Evolutionary conservation across 768 basidiomycete genomes (phyloP).

Genomic region (Naganishia randhawae): DNA sequence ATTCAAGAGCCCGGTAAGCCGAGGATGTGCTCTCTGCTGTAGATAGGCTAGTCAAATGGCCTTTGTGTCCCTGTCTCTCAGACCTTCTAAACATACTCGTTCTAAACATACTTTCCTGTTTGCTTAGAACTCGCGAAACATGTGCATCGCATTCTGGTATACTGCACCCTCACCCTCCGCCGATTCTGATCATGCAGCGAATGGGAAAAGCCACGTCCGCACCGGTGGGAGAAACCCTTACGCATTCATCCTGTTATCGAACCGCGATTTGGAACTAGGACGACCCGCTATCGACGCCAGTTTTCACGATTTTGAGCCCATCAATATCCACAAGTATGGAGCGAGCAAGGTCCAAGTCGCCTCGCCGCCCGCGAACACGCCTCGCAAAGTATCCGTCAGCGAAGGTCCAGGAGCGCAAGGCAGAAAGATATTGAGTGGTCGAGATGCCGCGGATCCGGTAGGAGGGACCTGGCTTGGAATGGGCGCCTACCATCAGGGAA

Average conservation of each 20-base stretch:
- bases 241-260: conserved; percentile 45
- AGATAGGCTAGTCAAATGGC: neutral
- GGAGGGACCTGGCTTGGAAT: conserved; percentile 52
- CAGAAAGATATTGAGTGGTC: conserved; percentile 33
- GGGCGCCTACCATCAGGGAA: conserved; percentile 35
- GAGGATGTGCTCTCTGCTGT: neutral
- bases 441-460: conserved; percentile 39
- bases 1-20: neutral
- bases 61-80: neutral
- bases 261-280: conserved; percentile 51
- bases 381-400: neutral
- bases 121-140: neutral
- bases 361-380: neutral
- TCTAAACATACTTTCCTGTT: neutral
- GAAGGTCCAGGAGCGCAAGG: too few relatives aligned
- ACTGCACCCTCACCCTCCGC: neutral
- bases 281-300: conserved; percentile 44
- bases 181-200: neutral
- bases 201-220: neutral
- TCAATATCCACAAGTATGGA: neutral
- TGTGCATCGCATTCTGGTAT: conserved; percentile 20
- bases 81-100: neutral
- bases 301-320: conserved; percentile 44
- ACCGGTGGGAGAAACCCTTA: conserved; percentile 22
- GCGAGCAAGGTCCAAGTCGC: neutral